phyloP scores from a whole-genome alignment of 1,139 yeast species.

The Pichia sp. region DNA sequence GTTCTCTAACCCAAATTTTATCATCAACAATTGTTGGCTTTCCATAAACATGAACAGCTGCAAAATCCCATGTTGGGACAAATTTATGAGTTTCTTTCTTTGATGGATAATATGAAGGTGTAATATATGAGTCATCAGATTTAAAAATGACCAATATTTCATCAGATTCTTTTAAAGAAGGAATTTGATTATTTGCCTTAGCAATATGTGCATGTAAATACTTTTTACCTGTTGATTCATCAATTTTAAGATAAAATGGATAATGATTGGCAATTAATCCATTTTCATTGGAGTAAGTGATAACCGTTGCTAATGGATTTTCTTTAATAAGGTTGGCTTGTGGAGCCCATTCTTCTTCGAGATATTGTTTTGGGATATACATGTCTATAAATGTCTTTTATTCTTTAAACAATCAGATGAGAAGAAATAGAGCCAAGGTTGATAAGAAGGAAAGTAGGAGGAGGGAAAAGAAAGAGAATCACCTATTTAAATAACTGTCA shows the following conservation, averaged over 20 bases:
- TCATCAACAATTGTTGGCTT: slow-evolving; percentile 43
- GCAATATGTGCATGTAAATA: slow-evolving; percentile 54
- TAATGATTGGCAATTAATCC: slow-evolving; percentile 52
- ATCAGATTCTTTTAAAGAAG: slow-evolving; percentile 36
- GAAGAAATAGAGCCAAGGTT: too few species aligned
- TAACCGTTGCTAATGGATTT: slow-evolving; percentile 49
- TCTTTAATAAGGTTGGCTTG: slow-evolving; percentile 39
- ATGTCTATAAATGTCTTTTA: too few species aligned
- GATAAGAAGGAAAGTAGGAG: too few species aligned
- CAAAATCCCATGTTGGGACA: slow-evolving; percentile 74
- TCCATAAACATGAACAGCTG: slow-evolving; percentile 55
- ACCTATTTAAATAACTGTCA: too few species aligned
- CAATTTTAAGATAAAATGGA: slow-evolving; percentile 43
- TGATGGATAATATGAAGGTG: slow-evolving; percentile 57
- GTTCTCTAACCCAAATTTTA: slow-evolving; percentile 41
- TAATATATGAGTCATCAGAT: slow-evolving; percentile 47
- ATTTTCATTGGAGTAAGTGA: slow-evolving; percentile 35
- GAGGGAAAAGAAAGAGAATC: too few species aligned
- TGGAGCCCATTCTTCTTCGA: slow-evolving; percentile 32
- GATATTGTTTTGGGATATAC: slow-evolving; percentile 28
- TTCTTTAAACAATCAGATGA: too few species aligned
- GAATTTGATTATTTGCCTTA: slow-evolving; percentile 46
- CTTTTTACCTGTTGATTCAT: slow-evolving; percentile 32
- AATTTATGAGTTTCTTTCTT: slow-evolving; percentile 54
- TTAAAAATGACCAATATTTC: slow-evolving; percentile 49